Evolutionary conservation across 1,139 yeast genomes (phyloP), one percentile per base, ranked within the genome.

Genomic region (Debaryomycetaceae sp.): DNA sequence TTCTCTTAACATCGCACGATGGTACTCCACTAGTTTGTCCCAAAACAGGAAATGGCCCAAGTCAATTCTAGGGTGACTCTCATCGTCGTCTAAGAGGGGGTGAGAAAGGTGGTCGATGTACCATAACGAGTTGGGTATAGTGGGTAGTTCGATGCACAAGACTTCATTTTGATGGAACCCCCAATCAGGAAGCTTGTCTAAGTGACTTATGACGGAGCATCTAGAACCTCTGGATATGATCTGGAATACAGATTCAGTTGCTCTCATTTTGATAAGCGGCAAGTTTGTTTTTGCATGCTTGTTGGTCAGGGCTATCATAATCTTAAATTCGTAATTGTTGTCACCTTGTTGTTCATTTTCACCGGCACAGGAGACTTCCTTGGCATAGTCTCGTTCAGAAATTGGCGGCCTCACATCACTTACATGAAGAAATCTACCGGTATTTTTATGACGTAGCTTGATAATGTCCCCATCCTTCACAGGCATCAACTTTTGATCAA

Each of bases 301-400:
- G 41, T 59, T 58, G 38, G 55, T 61, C 17, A 39, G 37, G 13
- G 67, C 47, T 5, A 74, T 66, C 41, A 67, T 57, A 9, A 81
- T 52, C 43, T 65, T 70, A 65, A 83, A 82, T 36, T 73, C 73
- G 53, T 79, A 80, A 47, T 73, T 74, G 5, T 65, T 56, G 43
- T 79, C 78, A 3, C 79, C 83, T 41, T 70, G 66, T 38, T 55
- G 52, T 1, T 70, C 67, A 4, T 67, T 50, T 45, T 77, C 75
- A 6, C 87, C 87, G 35, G 79, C 65, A 47, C 86, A 78, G 26
- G 85, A 74, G 0, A 87, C 91, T 58, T 86, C 92, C 46, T 68
- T 75, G 49, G 87, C 81, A 55, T 87, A 86, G 32, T 87, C 95
- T 53, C 83, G 87, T 49, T 86, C 94, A 2, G 89, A 77, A 19